Evolutionary conservation across 2,329 filamentous ascomycete species (phyloP).

Genomic region (Talaromyces amestolkiae): DNA sequence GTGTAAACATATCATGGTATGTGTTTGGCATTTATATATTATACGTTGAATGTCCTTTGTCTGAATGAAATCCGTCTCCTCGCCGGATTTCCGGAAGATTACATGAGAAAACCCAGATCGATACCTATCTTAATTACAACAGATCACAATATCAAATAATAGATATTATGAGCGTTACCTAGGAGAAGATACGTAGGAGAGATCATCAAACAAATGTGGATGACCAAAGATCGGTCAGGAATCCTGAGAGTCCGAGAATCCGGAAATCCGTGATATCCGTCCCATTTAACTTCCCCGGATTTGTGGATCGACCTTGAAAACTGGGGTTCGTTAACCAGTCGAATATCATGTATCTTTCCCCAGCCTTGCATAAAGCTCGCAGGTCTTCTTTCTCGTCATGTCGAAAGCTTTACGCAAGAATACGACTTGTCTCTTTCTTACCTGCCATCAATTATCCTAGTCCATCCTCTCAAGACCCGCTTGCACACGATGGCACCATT

Average conservation of each 20-base stretch:
- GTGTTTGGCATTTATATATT: neutral
- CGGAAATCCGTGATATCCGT: neutral
- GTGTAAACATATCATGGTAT: neutral
- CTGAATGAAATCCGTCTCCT: neutral
- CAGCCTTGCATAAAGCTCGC: neutral
- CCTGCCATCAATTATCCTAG: no score
- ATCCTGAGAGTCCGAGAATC: neutral
- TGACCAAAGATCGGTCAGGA: no score
- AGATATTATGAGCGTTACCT: no score
- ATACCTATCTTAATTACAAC: no score
- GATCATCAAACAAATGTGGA: no score
- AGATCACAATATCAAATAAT: no score
- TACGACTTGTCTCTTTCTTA: no score
- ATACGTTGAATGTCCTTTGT: neutral
- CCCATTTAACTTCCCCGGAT: neutral
- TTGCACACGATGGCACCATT: constrained; percentile 16
- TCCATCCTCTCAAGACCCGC: no score
- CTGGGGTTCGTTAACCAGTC: neutral
- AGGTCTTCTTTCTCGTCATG: constrained; percentile 1
- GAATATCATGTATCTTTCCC: no score
- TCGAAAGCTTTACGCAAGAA: no score
- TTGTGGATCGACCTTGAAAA: neutral
- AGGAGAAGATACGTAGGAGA: no score
- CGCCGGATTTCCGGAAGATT: neutral
- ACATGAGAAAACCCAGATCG: no score